These are phyloP conservation scores for Canariomyces notabilis DNA, from an alignment of 2,329 filamentous ascomycete species.

Conservation along the genomic window DNA sequence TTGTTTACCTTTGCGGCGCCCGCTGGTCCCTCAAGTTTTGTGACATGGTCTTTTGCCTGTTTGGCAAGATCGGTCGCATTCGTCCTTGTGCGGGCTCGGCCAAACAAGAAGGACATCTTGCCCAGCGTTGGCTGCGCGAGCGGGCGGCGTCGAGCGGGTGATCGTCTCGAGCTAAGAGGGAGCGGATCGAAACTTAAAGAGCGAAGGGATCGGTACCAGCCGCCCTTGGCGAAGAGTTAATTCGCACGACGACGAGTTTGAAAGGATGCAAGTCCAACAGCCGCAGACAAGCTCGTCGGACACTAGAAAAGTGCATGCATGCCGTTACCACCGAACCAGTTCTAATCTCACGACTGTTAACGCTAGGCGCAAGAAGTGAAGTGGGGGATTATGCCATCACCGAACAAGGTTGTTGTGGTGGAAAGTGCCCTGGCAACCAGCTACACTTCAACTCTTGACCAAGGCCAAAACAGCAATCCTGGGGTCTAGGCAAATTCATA, in stretches of 20 bases:
- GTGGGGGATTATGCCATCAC: too few species aligned
- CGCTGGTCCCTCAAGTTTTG: slow-evolving; percentile 46
- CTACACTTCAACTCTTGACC: slow-evolving; percentile 4
- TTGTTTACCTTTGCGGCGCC: slow-evolving; percentile 43
- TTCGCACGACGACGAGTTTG: slow-evolving; percentile 3
- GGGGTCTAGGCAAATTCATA: not conserved
- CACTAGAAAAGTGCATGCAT: not conserved
- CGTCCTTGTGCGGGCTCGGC: slow-evolving; percentile 46
- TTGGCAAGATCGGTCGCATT: slow-evolving; percentile 49
- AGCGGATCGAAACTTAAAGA: slow-evolving; percentile 6
- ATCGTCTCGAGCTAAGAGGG: not conserved
- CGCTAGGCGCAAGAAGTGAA: too few species aligned
- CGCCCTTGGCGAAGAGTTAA: slow-evolving; percentile 13
- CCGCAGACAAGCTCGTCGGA: not conserved
- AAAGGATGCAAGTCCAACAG: slow-evolving; percentile 4
- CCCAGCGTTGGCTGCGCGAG: slow-evolving; percentile 6
- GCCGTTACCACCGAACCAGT: too few species aligned
- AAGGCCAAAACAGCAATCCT: slow-evolving; percentile 5
- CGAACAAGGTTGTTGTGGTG: not conserved
- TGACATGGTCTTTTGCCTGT: slow-evolving; percentile 51
- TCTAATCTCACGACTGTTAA: too few species aligned
- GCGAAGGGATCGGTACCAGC: not conserved
- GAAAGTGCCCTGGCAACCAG: slow-evolving; percentile 11
- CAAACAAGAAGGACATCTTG: slow-evolving; percentile 51
- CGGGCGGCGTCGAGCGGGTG: slow-evolving; percentile 5